A percentile compares a stretch with the other conserved stretches of the same genome.
Evolutionary conservation across 371 early-diverging fungal species (phyloP).

Genomic region (Apophysomyces ossiformis): DNA sequence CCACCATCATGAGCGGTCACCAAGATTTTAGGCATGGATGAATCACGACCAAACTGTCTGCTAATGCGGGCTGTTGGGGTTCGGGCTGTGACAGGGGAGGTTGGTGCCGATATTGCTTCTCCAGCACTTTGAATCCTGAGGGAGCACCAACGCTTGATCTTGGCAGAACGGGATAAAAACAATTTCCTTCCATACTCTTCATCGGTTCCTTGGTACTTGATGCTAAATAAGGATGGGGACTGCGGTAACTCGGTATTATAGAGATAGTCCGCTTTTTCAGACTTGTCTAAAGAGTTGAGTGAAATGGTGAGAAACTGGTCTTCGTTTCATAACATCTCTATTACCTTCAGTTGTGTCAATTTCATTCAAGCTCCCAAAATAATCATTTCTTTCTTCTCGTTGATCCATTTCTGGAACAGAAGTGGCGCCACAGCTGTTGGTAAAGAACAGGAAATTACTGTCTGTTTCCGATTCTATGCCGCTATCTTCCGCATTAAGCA

Average conservation of each 20-base stretch:
- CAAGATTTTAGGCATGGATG: constrained; percentile 42
- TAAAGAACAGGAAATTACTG: background rate
- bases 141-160: constrained; percentile 46
- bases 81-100: constrained; percentile 17
- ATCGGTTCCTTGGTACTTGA: constrained; percentile 9
- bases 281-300: background rate
- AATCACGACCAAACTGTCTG: constrained; percentile 24
- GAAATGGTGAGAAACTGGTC: background rate
- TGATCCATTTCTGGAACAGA: constrained; percentile 12
- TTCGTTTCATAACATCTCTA: background rate
- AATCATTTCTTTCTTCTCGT: constrained; percentile 3
- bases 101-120: constrained; percentile 13
- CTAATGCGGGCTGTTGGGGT: constrained; percentile 16
- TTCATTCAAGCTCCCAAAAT: background rate
- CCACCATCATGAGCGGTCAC: constrained; percentile 31
- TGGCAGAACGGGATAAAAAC: constrained; percentile 50
- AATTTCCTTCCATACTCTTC: constrained; percentile 40
- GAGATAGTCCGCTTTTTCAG: background rate
- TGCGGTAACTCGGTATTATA: constrained; percentile 3
- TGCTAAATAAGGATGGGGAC: constrained; percentile 8
- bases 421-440: background rate
- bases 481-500: constrained; percentile 20
- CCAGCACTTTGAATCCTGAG: constrained; percentile 13
- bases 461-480: background rate
- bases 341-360: background rate